phyloP scores from a whole-genome alignment of 2,329 filamentous ascomycete genomes.

The Ophiocordyceps unilateralis region DNA sequence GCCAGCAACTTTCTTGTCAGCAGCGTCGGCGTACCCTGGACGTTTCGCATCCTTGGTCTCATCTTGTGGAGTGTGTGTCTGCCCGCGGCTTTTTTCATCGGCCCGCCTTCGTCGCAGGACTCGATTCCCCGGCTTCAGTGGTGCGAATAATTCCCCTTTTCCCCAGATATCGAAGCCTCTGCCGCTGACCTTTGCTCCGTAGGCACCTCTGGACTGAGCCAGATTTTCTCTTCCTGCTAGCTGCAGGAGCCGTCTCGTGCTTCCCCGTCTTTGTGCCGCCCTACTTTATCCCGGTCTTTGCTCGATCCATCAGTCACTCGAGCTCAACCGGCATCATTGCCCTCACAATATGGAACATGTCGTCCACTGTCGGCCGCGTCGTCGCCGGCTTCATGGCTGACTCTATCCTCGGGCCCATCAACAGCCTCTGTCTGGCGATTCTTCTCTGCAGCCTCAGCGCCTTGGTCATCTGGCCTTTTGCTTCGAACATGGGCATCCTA shows the following conservation, averaged over 20 bases:
- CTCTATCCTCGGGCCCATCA: conserved; percentile 9
- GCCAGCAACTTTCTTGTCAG: conserved; percentile 7
- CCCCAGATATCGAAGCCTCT: not conserved
- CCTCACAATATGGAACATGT: conserved; percentile 11
- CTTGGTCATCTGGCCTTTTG: conserved; percentile 11
- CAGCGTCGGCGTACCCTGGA: conserved; percentile 9
- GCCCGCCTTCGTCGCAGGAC: conserved; percentile 3
- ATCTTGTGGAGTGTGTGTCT: conserved; percentile 12
- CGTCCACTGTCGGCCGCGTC: conserved; percentile 10
- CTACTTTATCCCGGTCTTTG: conserved; percentile 13
- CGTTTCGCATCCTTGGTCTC: conserved; percentile 10
- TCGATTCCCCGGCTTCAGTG: conserved; percentile 8
- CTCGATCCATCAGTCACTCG: conserved; percentile 8
- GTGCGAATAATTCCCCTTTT: conserved; percentile 1
- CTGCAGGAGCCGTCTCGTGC: conserved; percentile 8
- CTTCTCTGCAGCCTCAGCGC: conserved; percentile 9
- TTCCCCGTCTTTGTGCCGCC: conserved; percentile 12
- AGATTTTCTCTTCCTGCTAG: conserved; percentile 8
- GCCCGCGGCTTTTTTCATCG: conserved; percentile 9
- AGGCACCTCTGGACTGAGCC: conserved; percentile 10
- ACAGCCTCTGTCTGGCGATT: conserved; percentile 10
- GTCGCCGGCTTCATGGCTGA: conserved; percentile 10
- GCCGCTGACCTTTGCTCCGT: not conserved
- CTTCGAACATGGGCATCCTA: conserved; percentile 7
- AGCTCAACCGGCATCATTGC: conserved; percentile 6